Base-by-base conservation (phyloP, 305 asterid species). In the Nicotiana rustica region DNA sequence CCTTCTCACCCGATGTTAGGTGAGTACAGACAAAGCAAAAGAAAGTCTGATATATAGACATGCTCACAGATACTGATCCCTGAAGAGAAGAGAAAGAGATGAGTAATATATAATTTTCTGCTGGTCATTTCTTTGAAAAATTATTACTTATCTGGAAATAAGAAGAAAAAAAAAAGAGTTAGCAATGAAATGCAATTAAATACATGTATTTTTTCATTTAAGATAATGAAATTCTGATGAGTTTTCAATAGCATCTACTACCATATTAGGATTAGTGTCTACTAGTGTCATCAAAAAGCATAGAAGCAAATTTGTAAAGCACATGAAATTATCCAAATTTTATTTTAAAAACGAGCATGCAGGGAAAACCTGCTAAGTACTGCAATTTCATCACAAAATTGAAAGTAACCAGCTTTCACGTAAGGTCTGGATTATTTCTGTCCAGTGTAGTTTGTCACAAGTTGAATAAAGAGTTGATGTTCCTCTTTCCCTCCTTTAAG, bases 51-150 rank as follows among this genome's bases (percentile, higher is more conserved):
- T 96, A 90, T 81, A 96, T 84, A 25, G 99, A 93, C 99, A 96
- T 92, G 85, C 99, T 94, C 82, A 96, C 97, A 71, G 99, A 88
- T 87, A 96, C 80, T 18, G 99, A 91, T 88, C 99, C 99, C 99
- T 96, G 91, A 79, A 85, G 85, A 75, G 67, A 44, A 81, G 14
- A 77, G 56, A 35, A 67, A 59, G 69, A 76, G 79, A 31, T 76
- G 65, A 76, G 66, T 62, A 8, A 41, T 14, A 1, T 17, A 76
- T 31, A 55, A 29, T 76, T 25, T 73, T 64, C 25, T 49, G 64
- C 64, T 75, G 65, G 29, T 29, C n/a, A 75, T 25, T 52, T 25
- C 29, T 52, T 29, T 14, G 66, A 29, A 29, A 76, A 8, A 7
- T 52, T 52, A 17, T 15, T 31, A 76, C 49, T 76, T 55, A 17